Percentiles rank a stretch among this genome's conserved stretches.
Evolutionary conservation across 306 rosid genomes (phyloP).

Genomic region (Vachellia collinsii): DNA sequence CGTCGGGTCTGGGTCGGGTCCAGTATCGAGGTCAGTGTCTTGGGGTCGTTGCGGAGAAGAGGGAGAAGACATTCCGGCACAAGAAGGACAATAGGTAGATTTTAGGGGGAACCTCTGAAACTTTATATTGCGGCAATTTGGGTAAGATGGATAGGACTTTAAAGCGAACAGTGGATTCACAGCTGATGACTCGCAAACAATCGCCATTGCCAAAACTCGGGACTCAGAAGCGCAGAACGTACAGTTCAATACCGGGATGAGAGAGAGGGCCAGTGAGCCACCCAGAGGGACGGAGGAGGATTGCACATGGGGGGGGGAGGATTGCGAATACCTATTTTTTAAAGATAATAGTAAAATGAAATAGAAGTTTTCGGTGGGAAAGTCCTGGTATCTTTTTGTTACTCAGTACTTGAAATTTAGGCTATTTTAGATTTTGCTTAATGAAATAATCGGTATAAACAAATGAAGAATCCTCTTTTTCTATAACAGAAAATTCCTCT

Average conservation of each 20-base stretch:
- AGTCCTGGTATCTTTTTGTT: no score
- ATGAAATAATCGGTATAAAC: no score
- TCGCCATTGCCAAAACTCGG: constrained; percentile 52
- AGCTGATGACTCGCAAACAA: constrained; percentile 44
- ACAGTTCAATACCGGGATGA: background rate
- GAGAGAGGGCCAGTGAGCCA: background rate
- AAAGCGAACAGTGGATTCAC: constrained; percentile 37
- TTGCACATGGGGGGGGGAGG: background rate
- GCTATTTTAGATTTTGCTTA: no score
- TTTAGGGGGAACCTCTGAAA: constrained; percentile 39
- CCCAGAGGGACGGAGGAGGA: background rate
- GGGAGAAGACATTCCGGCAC: constrained; percentile 27
- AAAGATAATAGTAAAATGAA: background rate
- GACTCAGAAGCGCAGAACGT: background rate
- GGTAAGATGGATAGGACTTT: constrained; percentile 16
- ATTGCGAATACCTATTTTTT: background rate
- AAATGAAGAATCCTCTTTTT: no score
- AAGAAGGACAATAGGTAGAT: constrained; percentile 19
- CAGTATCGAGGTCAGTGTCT: constrained; percentile 21
- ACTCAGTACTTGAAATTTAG: no score
- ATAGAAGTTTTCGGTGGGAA: no score
- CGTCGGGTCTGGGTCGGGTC: constrained; percentile 46
- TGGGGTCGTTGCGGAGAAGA: constrained; percentile 32
- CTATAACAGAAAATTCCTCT: no score
- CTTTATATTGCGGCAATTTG: constrained; percentile 14